These are phyloP conservation scores for Spatholobus suberectus DNA, from an alignment of 306 rosid genomes.

Conservation along the genomic window DNA sequence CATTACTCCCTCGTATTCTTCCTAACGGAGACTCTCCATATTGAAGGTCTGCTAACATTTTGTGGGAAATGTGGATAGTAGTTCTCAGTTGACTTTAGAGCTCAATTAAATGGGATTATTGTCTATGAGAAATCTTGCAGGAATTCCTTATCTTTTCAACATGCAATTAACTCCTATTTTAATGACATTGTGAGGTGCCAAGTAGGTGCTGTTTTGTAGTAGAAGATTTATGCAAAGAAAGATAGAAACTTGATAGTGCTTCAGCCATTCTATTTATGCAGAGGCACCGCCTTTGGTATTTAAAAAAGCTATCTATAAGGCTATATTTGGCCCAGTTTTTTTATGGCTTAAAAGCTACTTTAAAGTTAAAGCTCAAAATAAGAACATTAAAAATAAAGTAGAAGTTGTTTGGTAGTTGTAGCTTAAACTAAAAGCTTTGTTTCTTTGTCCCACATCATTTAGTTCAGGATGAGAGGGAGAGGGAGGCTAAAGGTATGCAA, in stretches of 20 bases:
- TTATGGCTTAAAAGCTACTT: too few relatives aligned
- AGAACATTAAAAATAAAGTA: too few relatives aligned
- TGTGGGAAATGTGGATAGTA: slow-evolving; percentile 21
- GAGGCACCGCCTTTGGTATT: too few relatives aligned
- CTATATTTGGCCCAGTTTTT: too few relatives aligned
- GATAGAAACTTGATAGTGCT: background rate
- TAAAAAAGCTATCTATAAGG: background rate
- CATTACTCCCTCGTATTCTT: background rate
- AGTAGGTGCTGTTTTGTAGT: background rate
- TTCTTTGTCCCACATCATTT: too few relatives aligned
- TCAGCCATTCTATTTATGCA: background rate
- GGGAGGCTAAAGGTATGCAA: too few relatives aligned
- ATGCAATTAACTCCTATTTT: slow-evolving; percentile 16
- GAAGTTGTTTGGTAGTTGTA: too few relatives aligned
- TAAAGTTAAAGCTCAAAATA: too few relatives aligned
- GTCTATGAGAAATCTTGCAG: background rate
- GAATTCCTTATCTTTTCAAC: background rate
- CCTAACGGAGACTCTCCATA: background rate
- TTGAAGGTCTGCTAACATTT: background rate
- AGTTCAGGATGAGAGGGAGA: too few relatives aligned
- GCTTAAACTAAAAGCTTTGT: too few relatives aligned
- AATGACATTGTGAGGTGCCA: background rate
- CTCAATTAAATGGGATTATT: background rate
- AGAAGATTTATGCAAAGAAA: slow-evolving; percentile 11
- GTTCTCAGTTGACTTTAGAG: slow-evolving; percentile 13